Evolutionary conservation across 2,329 filamentous ascomycete species (phyloP).

Genomic region (Laburnicola sp.): DNA sequence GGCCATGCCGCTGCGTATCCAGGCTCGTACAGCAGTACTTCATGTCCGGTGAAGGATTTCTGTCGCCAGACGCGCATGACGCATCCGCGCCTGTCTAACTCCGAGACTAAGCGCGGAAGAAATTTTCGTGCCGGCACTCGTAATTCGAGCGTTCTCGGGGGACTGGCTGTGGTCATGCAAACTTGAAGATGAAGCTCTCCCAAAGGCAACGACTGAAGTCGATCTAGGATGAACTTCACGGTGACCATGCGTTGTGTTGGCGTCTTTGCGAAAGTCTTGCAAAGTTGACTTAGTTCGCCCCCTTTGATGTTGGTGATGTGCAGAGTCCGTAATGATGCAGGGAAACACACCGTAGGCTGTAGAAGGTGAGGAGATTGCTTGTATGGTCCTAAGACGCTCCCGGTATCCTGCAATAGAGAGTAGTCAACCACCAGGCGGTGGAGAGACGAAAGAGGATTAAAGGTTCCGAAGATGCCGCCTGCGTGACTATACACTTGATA

Average conservation of each 20-base stretch:
- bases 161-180: no score
- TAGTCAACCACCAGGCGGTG: background rate
- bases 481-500: background rate
- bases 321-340: background rate
- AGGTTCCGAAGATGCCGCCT: background rate
- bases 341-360: background rate
- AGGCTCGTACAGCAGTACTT: no score
- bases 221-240: background rate
- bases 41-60: no score
- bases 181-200: background rate
- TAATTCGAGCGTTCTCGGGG: no score
- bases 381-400: background rate
- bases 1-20: no score
- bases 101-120: no score
- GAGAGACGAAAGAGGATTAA: background rate
- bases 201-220: background rate
- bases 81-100: no score
- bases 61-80: no score
- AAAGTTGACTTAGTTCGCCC: background rate
- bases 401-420: no score
- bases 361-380: background rate
- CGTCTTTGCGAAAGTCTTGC: background rate
- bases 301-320: background rate
- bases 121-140: no score
- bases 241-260: background rate